Conservation (phyloP, 208 protist genomes). For the Trypanosoma cruzi region DNA sequence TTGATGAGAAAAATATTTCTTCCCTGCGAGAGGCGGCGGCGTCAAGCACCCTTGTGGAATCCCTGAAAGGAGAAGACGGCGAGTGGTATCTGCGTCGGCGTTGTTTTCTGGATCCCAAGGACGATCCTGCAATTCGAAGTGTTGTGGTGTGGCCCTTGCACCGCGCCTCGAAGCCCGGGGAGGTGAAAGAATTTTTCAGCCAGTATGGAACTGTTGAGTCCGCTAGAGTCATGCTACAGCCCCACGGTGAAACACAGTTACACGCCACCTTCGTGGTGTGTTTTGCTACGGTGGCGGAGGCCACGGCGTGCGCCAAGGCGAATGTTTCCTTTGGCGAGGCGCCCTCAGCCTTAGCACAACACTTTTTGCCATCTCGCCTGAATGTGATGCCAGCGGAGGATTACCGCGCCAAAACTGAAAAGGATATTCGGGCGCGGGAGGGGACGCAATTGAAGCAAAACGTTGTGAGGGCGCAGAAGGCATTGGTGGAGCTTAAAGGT, state of each 20-base stretch:
- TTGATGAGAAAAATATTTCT: constrained; percentile 19
- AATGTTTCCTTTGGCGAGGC: constrained; percentile 24
- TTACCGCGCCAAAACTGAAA: constrained; percentile 14
- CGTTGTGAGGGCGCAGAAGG: constrained; percentile 33
- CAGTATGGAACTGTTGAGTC: constrained; percentile 21
- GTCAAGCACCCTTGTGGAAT: constrained; percentile 18
- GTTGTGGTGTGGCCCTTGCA: constrained; percentile 36
- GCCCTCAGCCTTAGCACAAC: constrained; percentile 27
- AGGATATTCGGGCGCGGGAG: constrained; percentile 8
- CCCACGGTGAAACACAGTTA: constrained; percentile 18
- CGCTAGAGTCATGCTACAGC: not conserved
- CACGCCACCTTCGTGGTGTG: constrained; percentile 21
- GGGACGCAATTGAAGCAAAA: constrained; percentile 35
- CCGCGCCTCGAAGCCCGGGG: constrained; percentile 23
- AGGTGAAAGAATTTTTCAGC: constrained; percentile 30
- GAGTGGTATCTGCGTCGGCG: constrained; percentile 32
- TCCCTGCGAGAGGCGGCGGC: constrained; percentile 23
- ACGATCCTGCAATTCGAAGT: constrained; percentile 35
- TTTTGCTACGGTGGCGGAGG: constrained; percentile 24
- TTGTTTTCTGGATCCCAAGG: constrained; percentile 19
- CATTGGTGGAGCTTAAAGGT: constrained; percentile 20
- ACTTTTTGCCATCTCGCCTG: constrained; percentile 33
- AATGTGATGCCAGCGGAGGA: constrained; percentile 16
- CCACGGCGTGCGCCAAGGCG: constrained; percentile 6
- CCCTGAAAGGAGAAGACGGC: constrained; percentile 12